Conservation (phyloP, 208 protist genomes). For the Wallacemonas sp. region DNA sequence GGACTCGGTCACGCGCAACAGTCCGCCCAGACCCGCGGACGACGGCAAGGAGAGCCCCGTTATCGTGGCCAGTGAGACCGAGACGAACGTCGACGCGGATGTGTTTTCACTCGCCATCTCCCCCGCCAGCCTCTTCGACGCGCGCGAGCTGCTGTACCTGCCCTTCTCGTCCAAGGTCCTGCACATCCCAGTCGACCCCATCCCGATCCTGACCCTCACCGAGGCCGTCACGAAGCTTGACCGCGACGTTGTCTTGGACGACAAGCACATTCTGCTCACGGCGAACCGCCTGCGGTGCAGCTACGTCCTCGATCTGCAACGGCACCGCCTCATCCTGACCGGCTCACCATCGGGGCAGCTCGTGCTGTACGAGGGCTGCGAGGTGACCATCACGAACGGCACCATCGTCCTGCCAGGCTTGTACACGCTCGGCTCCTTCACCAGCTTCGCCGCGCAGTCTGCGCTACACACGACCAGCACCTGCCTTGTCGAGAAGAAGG, state of each 20-base stretch:
- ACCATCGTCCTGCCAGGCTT: constrained; percentile 76
- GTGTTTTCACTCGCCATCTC: constrained; percentile 51
- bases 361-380: constrained; percentile 72
- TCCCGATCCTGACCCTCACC: constrained; percentile 54
- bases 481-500: constrained; percentile 65
- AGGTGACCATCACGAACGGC: constrained; percentile 87
- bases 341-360: constrained; percentile 59
- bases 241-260: constrained; percentile 60
- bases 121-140: constrained; percentile 72
- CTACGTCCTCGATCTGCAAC: constrained; percentile 75
- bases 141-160: constrained; percentile 70
- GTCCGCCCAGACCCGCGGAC: background rate
- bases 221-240: constrained; percentile 53
- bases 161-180: constrained; percentile 80
- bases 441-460: constrained; percentile 68
- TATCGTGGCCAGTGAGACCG: constrained; percentile 30
- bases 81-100: constrained; percentile 42
- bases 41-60: background rate
- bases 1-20: background rate
- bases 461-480: constrained; percentile 53
- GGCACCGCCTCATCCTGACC: constrained; percentile 56
- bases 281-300: constrained; percentile 61
- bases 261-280: constrained; percentile 70
- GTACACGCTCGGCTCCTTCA: constrained; percentile 83
- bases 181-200: constrained; percentile 55